Evolutionary conservation across 345 rosid species (phyloP).

Genomic region (Corymbia maculata): DNA sequence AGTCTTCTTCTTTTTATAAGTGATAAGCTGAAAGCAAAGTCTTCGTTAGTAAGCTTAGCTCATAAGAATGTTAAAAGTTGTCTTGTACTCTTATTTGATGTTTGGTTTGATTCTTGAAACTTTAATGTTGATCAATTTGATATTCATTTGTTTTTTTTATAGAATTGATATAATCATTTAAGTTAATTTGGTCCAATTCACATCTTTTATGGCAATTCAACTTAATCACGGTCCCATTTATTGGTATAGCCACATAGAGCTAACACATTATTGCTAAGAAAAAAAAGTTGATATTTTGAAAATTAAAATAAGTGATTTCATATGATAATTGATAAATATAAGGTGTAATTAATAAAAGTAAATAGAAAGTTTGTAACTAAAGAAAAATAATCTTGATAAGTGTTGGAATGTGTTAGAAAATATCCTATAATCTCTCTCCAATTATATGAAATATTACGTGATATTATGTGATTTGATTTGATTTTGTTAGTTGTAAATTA

Average conservation of each 20-base stretch:
- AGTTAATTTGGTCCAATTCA: neutral
- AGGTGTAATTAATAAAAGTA: too few relatives aligned
- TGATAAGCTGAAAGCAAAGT: neutral
- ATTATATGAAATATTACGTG: too few relatives aligned
- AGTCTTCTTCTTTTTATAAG: neutral
- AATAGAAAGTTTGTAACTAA: too few relatives aligned
- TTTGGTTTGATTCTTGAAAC: neutral
- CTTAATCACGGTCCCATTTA: neutral
- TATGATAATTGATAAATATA: too few relatives aligned
- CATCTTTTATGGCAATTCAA: neutral
- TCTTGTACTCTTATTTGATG: neutral
- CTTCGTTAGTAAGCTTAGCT: neutral
- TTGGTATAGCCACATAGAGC: neutral
- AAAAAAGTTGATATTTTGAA: accelerated
- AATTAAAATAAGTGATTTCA: accelerated
- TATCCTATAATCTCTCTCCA: too few relatives aligned
- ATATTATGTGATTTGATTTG: too few relatives aligned
- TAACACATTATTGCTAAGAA: neutral
- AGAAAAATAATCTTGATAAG: too few relatives aligned
- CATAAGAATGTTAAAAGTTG: neutral
- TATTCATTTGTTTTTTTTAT: neutral
- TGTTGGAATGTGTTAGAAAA: too few relatives aligned
- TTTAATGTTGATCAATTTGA: neutral
- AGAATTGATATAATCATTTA: neutral
- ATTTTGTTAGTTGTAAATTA: too few relatives aligned